These are phyloP conservation scores for Cercospora brassicicola DNA, from an alignment of 2,329 filamentous ascomycete species.

Conservation along the genomic window DNA sequence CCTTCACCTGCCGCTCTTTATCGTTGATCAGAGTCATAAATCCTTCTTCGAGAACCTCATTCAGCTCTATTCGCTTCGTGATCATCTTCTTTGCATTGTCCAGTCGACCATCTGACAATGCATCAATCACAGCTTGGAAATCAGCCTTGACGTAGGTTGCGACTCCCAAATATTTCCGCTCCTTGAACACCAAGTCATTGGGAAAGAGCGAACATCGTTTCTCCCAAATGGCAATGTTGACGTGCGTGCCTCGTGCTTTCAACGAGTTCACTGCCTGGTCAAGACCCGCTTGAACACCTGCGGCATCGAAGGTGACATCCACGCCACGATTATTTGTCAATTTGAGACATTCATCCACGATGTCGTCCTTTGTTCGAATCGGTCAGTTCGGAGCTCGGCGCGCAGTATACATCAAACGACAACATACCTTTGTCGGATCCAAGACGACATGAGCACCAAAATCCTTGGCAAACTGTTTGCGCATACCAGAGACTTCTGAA, in stretches of 20 bases:
- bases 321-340: constrained; percentile 50
- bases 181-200: constrained; percentile 55
- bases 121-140: constrained; percentile 52
- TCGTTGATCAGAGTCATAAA: constrained; percentile 52
- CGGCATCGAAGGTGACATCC: constrained; percentile 55
- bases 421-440: constrained; percentile 50
- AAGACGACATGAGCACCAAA: constrained; percentile 57
- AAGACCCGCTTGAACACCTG: constrained; percentile 54
- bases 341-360: constrained; percentile 47
- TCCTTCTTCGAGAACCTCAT: constrained; percentile 50
- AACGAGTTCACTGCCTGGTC: constrained; percentile 52
- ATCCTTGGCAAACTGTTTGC: constrained; percentile 52
- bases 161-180: constrained; percentile 55
- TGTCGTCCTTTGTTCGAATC: constrained; percentile 51
- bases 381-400: constrained; percentile 44
- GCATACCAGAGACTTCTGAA: constrained; percentile 51
- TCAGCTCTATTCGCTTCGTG: constrained; percentile 50
- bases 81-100: constrained; percentile 50
- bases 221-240: constrained; percentile 60
- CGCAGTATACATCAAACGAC: constrained; percentile 32
- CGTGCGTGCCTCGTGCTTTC: constrained; percentile 52
- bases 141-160: constrained; percentile 55
- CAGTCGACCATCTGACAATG: constrained; percentile 46
- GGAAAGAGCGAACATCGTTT: constrained; percentile 52
- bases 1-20: constrained; percentile 53